Conservation (phyloP, 208 protist species). For the Angomonas ambiguus region DNA sequence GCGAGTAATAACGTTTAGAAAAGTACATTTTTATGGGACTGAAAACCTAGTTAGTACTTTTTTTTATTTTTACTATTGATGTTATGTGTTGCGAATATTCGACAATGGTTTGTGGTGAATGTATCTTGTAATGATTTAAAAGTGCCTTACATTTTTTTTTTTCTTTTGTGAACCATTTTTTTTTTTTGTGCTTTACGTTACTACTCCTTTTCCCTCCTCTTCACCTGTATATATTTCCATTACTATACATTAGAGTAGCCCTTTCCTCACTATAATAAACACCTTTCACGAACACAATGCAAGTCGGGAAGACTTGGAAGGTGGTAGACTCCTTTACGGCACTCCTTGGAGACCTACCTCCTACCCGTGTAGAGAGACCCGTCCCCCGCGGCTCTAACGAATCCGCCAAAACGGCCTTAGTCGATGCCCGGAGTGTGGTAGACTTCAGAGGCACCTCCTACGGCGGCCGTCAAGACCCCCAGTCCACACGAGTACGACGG, state of each 20-base stretch:
- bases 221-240: slow-evolving; percentile 4
- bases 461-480: slow-evolving; percentile 61
- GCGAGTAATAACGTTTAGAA: background rate
- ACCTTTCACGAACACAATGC: slow-evolving; percentile 6
- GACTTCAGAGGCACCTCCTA: slow-evolving; percentile 65
- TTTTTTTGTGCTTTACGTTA: slow-evolving; percentile 5
- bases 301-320: slow-evolving; percentile 42
- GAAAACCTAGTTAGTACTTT: background rate
- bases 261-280: background rate
- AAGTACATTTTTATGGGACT: background rate
- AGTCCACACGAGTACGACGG: slow-evolving; percentile 10
- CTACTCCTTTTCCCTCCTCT: slow-evolving; percentile 9
- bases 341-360: slow-evolving; percentile 51
- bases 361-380: slow-evolving; percentile 32
- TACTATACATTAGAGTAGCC: background rate
- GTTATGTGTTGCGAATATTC: background rate
- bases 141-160: background rate
- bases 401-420: background rate
- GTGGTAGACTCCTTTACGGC: slow-evolving; percentile 56
- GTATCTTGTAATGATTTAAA: too few relatives aligned
- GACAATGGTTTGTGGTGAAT: too few relatives aligned
- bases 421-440: slow-evolving; percentile 69
- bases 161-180: background rate
- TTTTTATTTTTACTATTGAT: background rate
- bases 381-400: slow-evolving; percentile 4